phyloP scores from a whole-genome alignment of 192 early-diverging fungal genomes.

The Podila horticola region DNA sequence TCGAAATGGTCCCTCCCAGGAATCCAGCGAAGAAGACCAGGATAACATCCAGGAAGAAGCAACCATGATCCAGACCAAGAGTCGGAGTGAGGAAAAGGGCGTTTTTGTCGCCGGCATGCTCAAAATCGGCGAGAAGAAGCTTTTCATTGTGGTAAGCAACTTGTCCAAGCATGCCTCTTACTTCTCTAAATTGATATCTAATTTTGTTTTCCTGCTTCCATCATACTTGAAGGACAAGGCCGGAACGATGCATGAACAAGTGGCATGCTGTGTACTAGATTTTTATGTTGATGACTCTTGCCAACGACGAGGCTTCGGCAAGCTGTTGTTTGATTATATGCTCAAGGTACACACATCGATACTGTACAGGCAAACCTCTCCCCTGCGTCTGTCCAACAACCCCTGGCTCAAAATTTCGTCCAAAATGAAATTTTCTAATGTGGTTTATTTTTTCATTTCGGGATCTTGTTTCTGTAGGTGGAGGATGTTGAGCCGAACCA shows the following conservation, averaged over 20 bases:
- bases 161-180: background rate
- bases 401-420: background rate
- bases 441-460: background rate
- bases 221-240: conserved; percentile 28
- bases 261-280: conserved; percentile 50
- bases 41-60: background rate
- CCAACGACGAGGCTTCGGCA: conserved; percentile 49
- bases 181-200: background rate
- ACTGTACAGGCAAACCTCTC: background rate
- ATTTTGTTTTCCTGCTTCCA: background rate
- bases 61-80: background rate
- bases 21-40: background rate
- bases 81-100: conserved; percentile 39
- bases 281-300: conserved; percentile 50
- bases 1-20: background rate
- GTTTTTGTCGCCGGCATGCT: conserved; percentile 52
- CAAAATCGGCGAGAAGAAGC: conserved; percentile 55
- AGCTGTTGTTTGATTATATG: conserved; percentile 53
- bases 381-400: background rate
- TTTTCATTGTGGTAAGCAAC: conserved; percentile 49
- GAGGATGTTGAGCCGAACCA: conserved; percentile 42
- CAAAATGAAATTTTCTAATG: background rate
- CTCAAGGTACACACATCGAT: conserved; percentile 24
- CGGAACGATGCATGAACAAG: conserved; percentile 51
- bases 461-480: conserved; percentile 11